Evolutionary conservation across 2,329 filamentous ascomycete genomes (phyloP).

Genomic region (Mollisia scopiformis): DNA sequence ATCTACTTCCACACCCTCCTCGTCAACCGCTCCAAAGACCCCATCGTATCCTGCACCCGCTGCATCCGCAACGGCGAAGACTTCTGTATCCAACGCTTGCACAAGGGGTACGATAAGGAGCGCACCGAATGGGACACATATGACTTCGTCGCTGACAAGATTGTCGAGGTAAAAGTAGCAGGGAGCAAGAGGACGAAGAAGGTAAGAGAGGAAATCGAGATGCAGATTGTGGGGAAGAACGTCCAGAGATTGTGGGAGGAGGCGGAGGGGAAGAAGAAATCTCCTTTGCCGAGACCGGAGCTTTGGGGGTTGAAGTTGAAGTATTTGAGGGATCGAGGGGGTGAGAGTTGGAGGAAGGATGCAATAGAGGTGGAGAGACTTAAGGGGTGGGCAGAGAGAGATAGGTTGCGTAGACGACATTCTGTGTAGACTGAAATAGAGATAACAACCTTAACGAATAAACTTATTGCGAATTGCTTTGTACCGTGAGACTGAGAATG

Average conservation of each 20-base stretch:
- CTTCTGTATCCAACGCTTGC: neutral
- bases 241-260: neutral
- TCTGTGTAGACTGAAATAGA: too few relatives aligned
- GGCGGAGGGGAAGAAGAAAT: neutral
- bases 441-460: too few relatives aligned
- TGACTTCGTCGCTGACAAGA: neutral
- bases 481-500: too few relatives aligned
- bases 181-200: neutral
- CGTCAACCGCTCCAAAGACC: neutral
- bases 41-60: neutral
- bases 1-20: neutral
- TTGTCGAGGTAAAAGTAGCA: neutral
- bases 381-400: too few relatives aligned
- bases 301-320: neutral
- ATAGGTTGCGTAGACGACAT: too few relatives aligned
- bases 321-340: neutral
- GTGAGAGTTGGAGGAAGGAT: too few relatives aligned
- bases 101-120: neutral
- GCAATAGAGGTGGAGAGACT: too few relatives aligned
- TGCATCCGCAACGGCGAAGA: constrained; percentile 1
- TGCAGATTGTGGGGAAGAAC: neutral
- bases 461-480: too few relatives aligned
- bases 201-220: neutral
- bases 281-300: neutral
- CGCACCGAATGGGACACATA: neutral